phyloP scores from a whole-genome alignment of 352 stramenopile species.

The Aphanomyces cochlioides region DNA sequence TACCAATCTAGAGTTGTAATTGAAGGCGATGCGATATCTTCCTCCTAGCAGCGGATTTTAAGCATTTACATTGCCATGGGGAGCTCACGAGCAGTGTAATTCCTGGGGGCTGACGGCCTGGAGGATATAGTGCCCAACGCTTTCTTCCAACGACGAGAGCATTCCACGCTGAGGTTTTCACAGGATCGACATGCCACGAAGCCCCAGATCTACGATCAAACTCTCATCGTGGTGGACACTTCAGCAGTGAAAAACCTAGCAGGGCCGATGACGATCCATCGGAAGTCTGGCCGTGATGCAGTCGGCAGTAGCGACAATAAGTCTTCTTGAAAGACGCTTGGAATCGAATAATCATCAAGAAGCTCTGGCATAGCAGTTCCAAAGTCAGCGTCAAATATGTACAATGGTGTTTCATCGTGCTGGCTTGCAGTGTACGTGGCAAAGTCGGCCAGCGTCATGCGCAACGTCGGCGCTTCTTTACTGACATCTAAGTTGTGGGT shows the following conservation, averaged over 20 bases:
- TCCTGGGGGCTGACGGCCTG: slow-evolving; percentile 66
- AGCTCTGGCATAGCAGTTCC: slow-evolving; percentile 74
- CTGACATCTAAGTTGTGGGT: slow-evolving; percentile 81
- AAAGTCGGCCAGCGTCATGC: slow-evolving; percentile 80
- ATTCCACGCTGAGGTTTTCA: slow-evolving; percentile 95
- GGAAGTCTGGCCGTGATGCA: slow-evolving; percentile 58
- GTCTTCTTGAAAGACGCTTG: slow-evolving; percentile 75
- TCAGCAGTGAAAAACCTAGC: slow-evolving; percentile 37
- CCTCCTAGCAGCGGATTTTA: slow-evolving; percentile 29
- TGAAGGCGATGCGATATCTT: slow-evolving; percentile 29
- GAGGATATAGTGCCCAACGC: slow-evolving; percentile 94
- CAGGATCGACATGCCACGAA: slow-evolving; percentile 93
- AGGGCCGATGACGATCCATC: slow-evolving; percentile 80
- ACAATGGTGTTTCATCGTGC: slow-evolving; percentile 81
- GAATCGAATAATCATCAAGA: slow-evolving; percentile 61
- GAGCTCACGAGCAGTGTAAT: slow-evolving; percentile 75
- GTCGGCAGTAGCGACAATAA: slow-evolving; percentile 46
- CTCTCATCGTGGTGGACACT: not conserved
- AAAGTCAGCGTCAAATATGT: slow-evolving; percentile 84
- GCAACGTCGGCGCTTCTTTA: slow-evolving; percentile 34
- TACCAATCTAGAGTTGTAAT: slow-evolving; percentile 86
- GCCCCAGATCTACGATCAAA: slow-evolving; percentile 60
- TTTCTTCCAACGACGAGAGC: slow-evolving; percentile 92
- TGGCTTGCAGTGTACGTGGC: slow-evolving; percentile 56
- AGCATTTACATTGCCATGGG: slow-evolving; percentile 58